These are phyloP conservation scores for Physcia stellaris DNA, from an alignment of 495 filamentous ascomycete species.

Conservation along the genomic window DNA sequence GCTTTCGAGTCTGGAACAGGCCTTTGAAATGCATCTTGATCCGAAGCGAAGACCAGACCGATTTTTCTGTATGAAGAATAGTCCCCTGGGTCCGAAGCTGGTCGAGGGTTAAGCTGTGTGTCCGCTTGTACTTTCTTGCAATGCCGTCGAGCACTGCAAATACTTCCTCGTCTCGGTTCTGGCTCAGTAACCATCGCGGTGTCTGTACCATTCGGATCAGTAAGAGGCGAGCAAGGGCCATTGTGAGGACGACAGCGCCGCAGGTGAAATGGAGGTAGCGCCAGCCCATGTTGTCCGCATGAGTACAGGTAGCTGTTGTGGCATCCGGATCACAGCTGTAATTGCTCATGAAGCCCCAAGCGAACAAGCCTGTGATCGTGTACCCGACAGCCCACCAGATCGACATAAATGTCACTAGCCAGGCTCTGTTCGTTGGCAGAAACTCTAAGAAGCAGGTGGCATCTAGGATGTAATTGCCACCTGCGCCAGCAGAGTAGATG, in stretches of 20 bases:
- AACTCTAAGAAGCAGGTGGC: no score
- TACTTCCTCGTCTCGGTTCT: slow-evolving; percentile 48
- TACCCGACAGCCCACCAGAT: slow-evolving; percentile 25
- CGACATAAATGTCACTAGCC: no score
- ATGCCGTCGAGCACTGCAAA: slow-evolving; percentile 46
- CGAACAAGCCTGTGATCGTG: slow-evolving; percentile 26
- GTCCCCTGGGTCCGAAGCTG: slow-evolving; percentile 18
- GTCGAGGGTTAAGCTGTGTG: slow-evolving; percentile 49
- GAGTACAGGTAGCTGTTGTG: background rate
- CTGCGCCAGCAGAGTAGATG: no score
- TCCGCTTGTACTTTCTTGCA: slow-evolving; percentile 47
- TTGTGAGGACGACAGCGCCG: slow-evolving; percentile 51
- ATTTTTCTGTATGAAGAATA: slow-evolving; percentile 20
- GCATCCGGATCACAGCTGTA: slow-evolving; percentile 16
- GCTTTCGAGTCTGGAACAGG: slow-evolving; percentile 46
- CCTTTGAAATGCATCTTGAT: slow-evolving; percentile 41
- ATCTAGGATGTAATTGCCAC: no score
- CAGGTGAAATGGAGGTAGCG: slow-evolving; percentile 42
- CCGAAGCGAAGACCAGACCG: slow-evolving; percentile 20
- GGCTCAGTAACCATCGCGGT: slow-evolving; percentile 55
- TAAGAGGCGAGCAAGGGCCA: slow-evolving; percentile 52
- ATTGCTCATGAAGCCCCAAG: slow-evolving; percentile 28
- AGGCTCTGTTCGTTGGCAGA: no score
- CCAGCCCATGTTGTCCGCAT: slow-evolving; percentile 36
- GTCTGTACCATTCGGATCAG: slow-evolving; percentile 56